Conservation (phyloP, 2,329 filamentous ascomycete genomes). For the Metarhizium humberi region DNA sequence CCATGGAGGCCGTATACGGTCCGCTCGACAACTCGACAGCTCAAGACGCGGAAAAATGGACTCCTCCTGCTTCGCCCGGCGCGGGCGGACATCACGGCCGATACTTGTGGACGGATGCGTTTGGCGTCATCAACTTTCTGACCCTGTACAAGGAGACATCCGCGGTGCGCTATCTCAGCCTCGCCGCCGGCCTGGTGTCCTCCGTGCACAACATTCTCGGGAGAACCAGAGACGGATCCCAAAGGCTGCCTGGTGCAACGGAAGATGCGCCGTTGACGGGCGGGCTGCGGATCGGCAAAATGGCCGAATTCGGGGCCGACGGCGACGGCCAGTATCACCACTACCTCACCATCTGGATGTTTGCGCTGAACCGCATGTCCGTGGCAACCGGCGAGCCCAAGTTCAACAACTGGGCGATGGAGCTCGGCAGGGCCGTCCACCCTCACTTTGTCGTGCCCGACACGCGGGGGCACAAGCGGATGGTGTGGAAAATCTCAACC, state of each 20-base stretch:
- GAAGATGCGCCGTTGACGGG: slow-evolving; percentile 41
- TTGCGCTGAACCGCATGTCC: slow-evolving; percentile 45
- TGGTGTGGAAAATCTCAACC: slow-evolving; percentile 49
- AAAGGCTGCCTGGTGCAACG: slow-evolving; percentile 40
- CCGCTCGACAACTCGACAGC: slow-evolving; percentile 15
- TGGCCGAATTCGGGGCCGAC: slow-evolving; percentile 36
- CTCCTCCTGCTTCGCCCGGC: slow-evolving; percentile 31
- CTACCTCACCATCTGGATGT: slow-evolving; percentile 55
- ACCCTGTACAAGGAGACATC: slow-evolving; percentile 36
- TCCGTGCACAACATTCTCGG: slow-evolving; percentile 45
- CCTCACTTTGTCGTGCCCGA: slow-evolving; percentile 34
- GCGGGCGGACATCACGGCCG: slow-evolving; percentile 47
- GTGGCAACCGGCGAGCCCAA: slow-evolving; percentile 32
- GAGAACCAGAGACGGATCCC: slow-evolving; percentile 35
- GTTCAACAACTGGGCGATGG: slow-evolving; percentile 42
- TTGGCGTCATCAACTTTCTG: slow-evolving; percentile 49
- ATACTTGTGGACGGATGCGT: slow-evolving; percentile 53
- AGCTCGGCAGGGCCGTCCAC: slow-evolving; percentile 43
- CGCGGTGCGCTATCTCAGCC: slow-evolving; percentile 31
- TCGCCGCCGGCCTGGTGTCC: slow-evolving; percentile 37
- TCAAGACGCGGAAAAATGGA: slow-evolving; percentile 28
- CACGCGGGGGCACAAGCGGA: slow-evolving; percentile 13
- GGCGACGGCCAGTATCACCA: slow-evolving; percentile 54
- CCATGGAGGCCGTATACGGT: slow-evolving; percentile 30
- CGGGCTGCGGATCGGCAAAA: slow-evolving; percentile 49